These are phyloP conservation scores for Claviceps quebecensis DNA, from an alignment of 2,329 filamentous ascomycete genomes.

Conservation along the genomic window DNA sequence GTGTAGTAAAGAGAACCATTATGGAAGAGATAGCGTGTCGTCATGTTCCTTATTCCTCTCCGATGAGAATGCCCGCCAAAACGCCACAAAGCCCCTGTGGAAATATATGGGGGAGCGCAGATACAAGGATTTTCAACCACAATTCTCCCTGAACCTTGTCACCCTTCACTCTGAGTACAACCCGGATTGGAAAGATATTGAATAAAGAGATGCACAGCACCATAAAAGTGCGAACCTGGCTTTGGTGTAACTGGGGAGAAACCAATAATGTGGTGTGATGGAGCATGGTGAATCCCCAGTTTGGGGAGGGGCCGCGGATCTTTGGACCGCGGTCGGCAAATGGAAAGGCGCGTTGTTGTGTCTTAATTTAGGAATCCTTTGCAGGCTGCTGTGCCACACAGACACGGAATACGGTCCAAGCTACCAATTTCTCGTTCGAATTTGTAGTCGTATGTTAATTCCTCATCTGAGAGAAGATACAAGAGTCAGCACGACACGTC, in stretches of 20 bases:
- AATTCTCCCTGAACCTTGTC: too few species aligned
- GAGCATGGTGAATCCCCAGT: background rate
- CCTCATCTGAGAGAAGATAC: constrained; percentile 55
- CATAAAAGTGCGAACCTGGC: background rate
- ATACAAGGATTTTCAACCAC: background rate
- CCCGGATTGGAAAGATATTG: too few species aligned
- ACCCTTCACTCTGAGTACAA: too few species aligned
- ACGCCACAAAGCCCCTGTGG: constrained; percentile 3
- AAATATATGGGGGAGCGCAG: background rate
- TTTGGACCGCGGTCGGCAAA: too few species aligned
- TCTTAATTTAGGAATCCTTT: constrained; percentile 96
- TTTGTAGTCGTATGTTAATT: constrained; percentile 99
- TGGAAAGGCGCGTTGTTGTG: background rate
- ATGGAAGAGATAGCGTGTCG: background rate
- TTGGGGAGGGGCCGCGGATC: too few species aligned
- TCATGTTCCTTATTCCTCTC: background rate
- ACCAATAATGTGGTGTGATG: constrained; percentile 1
- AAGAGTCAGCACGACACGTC: background rate
- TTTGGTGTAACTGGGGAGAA: background rate
- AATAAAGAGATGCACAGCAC: background rate
- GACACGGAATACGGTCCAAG: constrained; percentile 88
- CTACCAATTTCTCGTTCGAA: constrained; percentile 96
- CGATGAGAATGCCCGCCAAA: constrained; percentile 5
- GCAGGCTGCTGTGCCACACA: constrained; percentile 89
- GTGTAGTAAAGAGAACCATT: background rate